Conservation (phyloP, 176 grass and related monocot species). For the Echinochloa phyllopogon region DNA sequence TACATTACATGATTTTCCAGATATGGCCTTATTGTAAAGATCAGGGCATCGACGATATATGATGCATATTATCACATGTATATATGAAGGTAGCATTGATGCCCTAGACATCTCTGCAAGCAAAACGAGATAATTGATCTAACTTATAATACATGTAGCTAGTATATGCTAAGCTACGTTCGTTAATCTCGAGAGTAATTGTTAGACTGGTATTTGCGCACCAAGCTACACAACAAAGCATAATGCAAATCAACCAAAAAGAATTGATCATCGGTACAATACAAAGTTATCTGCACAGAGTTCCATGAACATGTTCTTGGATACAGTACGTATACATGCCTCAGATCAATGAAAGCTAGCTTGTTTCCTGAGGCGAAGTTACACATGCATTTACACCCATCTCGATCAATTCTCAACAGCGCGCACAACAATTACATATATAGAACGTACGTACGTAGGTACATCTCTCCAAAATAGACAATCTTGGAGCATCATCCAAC, state of each 20-base stretch:
- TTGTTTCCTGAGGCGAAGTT: slow-evolving; percentile 40
- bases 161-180: neutral
- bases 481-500: slow-evolving; percentile 55
- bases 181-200: neutral
- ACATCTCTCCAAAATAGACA: slow-evolving; percentile 40
- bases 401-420: neutral
- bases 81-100: neutral
- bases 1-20: neutral
- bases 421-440: slow-evolving; percentile 45
- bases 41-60: neutral
- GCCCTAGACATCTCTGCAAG: neutral
- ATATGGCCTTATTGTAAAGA: neutral
- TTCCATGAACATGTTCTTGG: neutral
- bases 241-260: slow-evolving; percentile 7
- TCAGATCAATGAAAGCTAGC: slow-evolving; percentile 19
- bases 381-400: slow-evolving; percentile 62
- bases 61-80: neutral
- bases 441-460: slow-evolving; percentile 2
- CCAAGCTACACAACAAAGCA: neutral
- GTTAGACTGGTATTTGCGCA: neutral
- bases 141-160: neutral
- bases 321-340: slow-evolving; percentile 28
- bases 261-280: slow-evolving; percentile 4
- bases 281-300: slow-evolving; percentile 22
- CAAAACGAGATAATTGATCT: neutral